Evolutionary conservation across 257 asterid genomes (phyloP).

Genomic region (Plantago major): DNA sequence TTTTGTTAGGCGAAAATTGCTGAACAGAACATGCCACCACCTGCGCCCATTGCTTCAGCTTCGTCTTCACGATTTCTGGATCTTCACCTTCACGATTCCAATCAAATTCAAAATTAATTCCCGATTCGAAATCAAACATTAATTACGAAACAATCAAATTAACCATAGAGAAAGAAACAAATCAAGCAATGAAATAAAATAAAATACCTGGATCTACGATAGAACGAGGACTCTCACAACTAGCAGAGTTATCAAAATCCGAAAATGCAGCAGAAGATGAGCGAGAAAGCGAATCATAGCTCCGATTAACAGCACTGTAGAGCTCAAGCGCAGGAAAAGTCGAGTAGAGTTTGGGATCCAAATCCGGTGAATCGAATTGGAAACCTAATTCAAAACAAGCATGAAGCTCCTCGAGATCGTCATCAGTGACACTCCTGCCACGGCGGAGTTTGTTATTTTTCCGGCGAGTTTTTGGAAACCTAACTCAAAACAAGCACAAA

Average conservation of each 20-base stretch:
- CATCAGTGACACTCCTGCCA: constrained; percentile 45
- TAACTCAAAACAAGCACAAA: no score
- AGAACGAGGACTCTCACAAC: constrained; percentile 18
- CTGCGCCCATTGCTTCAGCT: constrained; percentile 75
- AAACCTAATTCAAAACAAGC: constrained; percentile 74
- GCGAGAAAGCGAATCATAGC: constrained; percentile 31
- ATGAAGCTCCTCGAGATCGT: constrained; percentile 67
- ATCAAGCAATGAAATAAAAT: background rate
- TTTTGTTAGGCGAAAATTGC: constrained; percentile 14
- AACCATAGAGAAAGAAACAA: no score
- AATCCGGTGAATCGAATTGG: constrained; percentile 45
- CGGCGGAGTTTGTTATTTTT: constrained; percentile 26
- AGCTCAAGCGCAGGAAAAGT: constrained; percentile 70
- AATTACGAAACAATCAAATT: no score
- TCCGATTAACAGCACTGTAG: constrained; percentile 44
- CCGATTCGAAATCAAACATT: background rate
- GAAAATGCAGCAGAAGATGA: constrained; percentile 43
- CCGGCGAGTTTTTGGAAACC: no score
- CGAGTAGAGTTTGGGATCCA: constrained; percentile 53
- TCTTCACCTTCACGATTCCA: constrained; percentile 37
- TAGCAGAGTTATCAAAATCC: constrained; percentile 26
- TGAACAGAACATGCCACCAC: constrained; percentile 71
- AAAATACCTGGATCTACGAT: constrained; percentile 48
- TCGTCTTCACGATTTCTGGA: constrained; percentile 49
- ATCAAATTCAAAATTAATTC: background rate